Base-by-base conservation (phyloP, 495 filamentous ascomycete genomes). In the Xylona heveae region DNA sequence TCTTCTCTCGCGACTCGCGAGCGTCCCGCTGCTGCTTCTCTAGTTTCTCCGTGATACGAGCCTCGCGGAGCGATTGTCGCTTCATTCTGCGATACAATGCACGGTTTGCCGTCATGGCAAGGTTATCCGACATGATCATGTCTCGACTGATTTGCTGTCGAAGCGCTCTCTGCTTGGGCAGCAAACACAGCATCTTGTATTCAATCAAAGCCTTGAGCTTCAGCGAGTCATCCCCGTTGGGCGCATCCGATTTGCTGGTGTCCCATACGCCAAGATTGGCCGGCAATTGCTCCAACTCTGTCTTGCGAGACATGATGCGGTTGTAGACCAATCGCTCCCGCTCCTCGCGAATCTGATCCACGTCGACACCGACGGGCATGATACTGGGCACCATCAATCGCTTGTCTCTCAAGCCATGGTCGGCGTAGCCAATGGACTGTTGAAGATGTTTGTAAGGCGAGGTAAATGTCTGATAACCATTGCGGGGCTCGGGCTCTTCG, bases 21-120 rank as follows among this genome's bases (percentile, higher is more conserved):
- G 82, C 82, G 51, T 94, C 84, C 30, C 88, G 77, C 47, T 95
- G 90, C 49, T 95, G 82, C 57, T 95, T 95, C 65, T 97, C 88
- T 2, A 97, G 65, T 47, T 91, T 94, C 62, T 97, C 88, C 2
- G 88, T 97, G 42, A 94, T 83, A 21, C 88, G 74, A 21, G 88
- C 90, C 51, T 97, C 88, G n/a, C 84, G 73, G 31, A 94, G 58
- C 16, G 77, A 83, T 44, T 92, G 84, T 52, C 91, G 93, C 72
- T 95, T 97, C 60, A 85, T 81, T 14, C 85, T 73, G 16, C 88
- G 75, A 46, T 91, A 93, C 42, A 68, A 64, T 18, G 77, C 66
- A 10, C 88, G 71, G 43, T 95, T 97, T 0, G 82, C 78, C 8
- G 82, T 92, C 71, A 93, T 90, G 23, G 82, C 82, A 7, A 95